These are phyloP conservation scores for Talaromyces ruber DNA, from an alignment of 495 filamentous ascomycete species.

Conservation along the genomic window DNA sequence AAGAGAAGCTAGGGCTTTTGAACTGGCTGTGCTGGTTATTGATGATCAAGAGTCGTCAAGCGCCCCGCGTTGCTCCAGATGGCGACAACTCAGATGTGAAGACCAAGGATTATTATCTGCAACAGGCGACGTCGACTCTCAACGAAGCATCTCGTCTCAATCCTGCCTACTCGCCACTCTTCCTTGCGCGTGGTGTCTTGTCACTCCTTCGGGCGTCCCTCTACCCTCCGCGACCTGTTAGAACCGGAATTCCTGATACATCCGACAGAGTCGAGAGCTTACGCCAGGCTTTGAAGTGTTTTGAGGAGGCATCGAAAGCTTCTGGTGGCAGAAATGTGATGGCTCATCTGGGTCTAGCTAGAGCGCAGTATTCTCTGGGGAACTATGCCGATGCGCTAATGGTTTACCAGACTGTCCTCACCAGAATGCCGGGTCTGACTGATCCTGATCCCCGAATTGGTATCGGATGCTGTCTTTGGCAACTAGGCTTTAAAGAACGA, in stretches of 20 bases:
- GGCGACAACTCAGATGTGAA: slow-evolving; percentile 60
- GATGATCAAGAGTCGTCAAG: slow-evolving; percentile 82
- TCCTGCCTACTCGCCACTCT: slow-evolving; percentile 79
- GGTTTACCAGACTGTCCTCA: slow-evolving; percentile 76
- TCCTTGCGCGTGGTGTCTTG: slow-evolving; percentile 84
- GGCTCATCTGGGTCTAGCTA: slow-evolving; percentile 78
- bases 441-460: slow-evolving; percentile 95
- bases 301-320: slow-evolving; percentile 81
- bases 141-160: slow-evolving; percentile 95
- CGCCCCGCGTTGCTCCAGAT: slow-evolving; percentile 66
- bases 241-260: slow-evolving; percentile 52
- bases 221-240: slow-evolving; percentile 57
- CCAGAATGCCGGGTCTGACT: slow-evolving; percentile 75
- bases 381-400: slow-evolving; percentile 75
- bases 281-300: slow-evolving; percentile 76
- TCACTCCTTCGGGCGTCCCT: slow-evolving; percentile 82
- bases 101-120: slow-evolving; percentile 88
- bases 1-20: slow-evolving; percentile 80
- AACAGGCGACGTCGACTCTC: slow-evolving; percentile 77
- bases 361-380: slow-evolving; percentile 74
- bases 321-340: slow-evolving; percentile 83
- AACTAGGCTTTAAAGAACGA: slow-evolving; percentile 85
- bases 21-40: slow-evolving; percentile 88
- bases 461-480: slow-evolving; percentile 93
- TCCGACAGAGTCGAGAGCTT: slow-evolving; percentile 72